phyloP scores from a whole-genome alignment of 2,329 filamentous ascomycete genomes.

The Fusarium zealandicum region DNA sequence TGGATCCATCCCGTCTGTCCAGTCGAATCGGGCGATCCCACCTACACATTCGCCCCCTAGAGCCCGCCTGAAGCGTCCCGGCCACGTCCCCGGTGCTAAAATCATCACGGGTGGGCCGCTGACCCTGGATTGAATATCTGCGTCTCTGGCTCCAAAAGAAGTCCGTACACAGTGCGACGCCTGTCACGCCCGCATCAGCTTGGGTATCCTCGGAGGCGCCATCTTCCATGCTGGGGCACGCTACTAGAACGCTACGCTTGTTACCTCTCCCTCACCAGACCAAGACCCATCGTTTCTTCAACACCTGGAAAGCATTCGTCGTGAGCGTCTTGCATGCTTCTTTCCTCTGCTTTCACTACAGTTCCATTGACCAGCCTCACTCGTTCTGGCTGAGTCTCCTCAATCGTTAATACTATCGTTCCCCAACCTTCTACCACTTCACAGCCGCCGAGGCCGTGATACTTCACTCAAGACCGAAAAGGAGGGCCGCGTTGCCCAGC shows the following conservation, averaged over 20 bases:
- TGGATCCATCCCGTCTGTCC: constrained; percentile 3
- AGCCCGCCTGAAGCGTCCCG: constrained; percentile 27
- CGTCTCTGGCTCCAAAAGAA: not conserved
- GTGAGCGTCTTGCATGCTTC: constrained; percentile 28
- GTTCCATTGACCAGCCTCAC: constrained; percentile 55
- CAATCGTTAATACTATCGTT: constrained; percentile 47
- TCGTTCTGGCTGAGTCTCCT: constrained; percentile 63
- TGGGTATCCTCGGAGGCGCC: constrained; percentile 32
- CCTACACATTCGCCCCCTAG: constrained; percentile 18
- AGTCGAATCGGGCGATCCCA: constrained; percentile 23
- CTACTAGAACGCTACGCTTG: constrained; percentile 27
- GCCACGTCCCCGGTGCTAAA: constrained; percentile 32
- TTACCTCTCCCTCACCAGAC: constrained; percentile 35
- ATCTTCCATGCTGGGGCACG: constrained; percentile 33
- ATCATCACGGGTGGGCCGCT: constrained; percentile 35
- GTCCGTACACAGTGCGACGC: constrained; percentile 35
- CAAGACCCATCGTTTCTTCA: constrained; percentile 40
- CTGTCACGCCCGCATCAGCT: constrained; percentile 1
- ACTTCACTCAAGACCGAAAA: constrained; percentile 33
- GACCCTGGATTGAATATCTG: constrained; percentile 34
- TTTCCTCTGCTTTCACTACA: constrained; percentile 31
- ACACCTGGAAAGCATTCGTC: constrained; percentile 35
- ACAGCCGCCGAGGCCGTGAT: constrained; percentile 28
- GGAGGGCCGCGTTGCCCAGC: constrained; percentile 44
- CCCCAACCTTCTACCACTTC: constrained; percentile 19